Evolutionary conservation across 2,329 filamentous ascomycete genomes (phyloP), one percentile per base, ranked within the genome.

Genomic region (Paraphoma sp.): DNA sequence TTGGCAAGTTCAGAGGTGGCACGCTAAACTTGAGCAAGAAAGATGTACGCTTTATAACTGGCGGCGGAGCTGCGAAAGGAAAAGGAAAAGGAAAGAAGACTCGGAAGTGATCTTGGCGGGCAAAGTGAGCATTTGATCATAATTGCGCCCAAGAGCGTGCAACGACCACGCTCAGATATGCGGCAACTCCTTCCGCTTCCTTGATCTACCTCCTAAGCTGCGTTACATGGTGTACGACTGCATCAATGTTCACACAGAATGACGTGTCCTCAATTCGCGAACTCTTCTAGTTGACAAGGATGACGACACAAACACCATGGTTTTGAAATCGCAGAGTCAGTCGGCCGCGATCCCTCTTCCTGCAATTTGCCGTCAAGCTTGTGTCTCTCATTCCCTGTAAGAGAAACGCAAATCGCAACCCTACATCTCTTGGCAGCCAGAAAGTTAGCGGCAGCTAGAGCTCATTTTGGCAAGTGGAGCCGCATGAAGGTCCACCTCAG

Each of bases 1-100:
- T 98, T 11, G 95, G 95, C 0, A 91, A 84, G 73, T 89, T 97
- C 73, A 86, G 83, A 60, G 90, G 91, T 3, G 93, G 93, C 0
- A 91, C 91, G 71, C 76, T 98, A 79, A 89, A 83, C 61, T 77
- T 98, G 67, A 96, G 89, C 70, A 87, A 89, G 71, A 84, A 84
- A 67, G 94, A 98, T 77, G 84, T 97, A 7, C 82, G 80, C 64
- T 84, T 84, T 53, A 92, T 95, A 40, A 76, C 70, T 2, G 67
- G 71, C 1, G 67, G 67, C 60, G 85, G 90, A 67, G 87, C 87
- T 78, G 72, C 51, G 59, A 69, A 57, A 30, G 56, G 59, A 14
- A 60, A 61, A 30, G 68, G 62, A 18, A 57, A 54, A 8, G 53
- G 51, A 8, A 65, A 49, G 47, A 61, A 47, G 48, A 55, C 23